Evolutionary conservation across 2,329 filamentous ascomycete species (phyloP).

Genomic region (Penicillium glabrum): DNA sequence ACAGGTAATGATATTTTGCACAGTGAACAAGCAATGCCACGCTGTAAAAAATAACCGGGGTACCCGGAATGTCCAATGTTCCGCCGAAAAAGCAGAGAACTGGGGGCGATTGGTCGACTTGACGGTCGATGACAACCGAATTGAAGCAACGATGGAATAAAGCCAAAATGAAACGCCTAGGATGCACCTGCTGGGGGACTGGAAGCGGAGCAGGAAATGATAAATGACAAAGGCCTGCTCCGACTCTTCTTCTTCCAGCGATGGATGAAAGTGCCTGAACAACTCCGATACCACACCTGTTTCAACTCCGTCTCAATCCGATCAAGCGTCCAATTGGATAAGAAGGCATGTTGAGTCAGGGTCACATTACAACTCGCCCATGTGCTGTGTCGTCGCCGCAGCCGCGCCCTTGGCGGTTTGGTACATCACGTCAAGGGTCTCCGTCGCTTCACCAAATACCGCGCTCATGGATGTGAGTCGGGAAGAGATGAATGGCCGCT

Average conservation of each 20-base stretch:
- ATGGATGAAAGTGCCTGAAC: neutral
- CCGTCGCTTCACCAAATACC: slow-evolving; percentile 32
- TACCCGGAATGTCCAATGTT: neutral
- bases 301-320: neutral
- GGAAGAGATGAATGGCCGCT: slow-evolving; percentile 47
- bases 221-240: neutral
- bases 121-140: neutral
- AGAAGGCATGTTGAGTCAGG: neutral
- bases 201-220: neutral
- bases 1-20: neutral
- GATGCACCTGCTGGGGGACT: slow-evolving; percentile 23
- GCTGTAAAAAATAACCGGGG: neutral
- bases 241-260: neutral
- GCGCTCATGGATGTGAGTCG: slow-evolving; percentile 34
- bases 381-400: slow-evolving; percentile 33
- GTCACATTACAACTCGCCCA: slow-evolving; percentile 34
- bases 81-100: neutral
- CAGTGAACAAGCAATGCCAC: neutral
- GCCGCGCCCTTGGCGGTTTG: slow-evolving; percentile 48
- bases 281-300: neutral
- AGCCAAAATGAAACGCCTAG: slow-evolving; percentile 24
- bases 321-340: slow-evolving; percentile 1
- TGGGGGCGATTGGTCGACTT: neutral
- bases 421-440: slow-evolving; percentile 47
- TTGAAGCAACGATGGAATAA: neutral